These are phyloP conservation scores for Bryum argenteum DNA, from an alignment of 225 moss, liverwort and hornwort genomes.

Conservation along the genomic window DNA sequence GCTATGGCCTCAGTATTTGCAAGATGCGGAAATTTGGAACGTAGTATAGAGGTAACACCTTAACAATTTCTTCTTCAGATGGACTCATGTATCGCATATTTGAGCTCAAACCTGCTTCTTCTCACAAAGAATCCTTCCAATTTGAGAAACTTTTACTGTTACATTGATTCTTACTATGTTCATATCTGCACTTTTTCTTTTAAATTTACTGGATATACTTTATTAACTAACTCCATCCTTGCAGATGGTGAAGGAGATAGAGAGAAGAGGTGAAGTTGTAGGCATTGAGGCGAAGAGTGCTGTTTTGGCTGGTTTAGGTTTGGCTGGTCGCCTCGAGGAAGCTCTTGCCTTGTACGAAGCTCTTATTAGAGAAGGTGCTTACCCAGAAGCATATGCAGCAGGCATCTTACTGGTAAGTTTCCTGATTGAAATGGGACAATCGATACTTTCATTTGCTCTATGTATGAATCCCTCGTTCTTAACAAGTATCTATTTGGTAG, in stretches of 20 bases:
- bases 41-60: constrained; percentile 58
- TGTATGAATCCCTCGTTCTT: neutral
- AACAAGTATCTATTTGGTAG: constrained; percentile 34
- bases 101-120: neutral
- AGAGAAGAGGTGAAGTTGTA: constrained; percentile 54
- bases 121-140: neutral
- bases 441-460: constrained; percentile 4
- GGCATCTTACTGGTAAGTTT: constrained; percentile 60
- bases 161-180: neutral
- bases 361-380: constrained; percentile 49
- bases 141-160: neutral
- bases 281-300: constrained; percentile 62
- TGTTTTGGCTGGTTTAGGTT: constrained; percentile 61
- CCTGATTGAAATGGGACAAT: neutral
- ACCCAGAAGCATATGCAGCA: constrained; percentile 60
- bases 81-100: neutral
- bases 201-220: neutral
- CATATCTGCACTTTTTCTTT: constrained; percentile 1
- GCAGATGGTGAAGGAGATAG: constrained; percentile 73
- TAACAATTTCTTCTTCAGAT: neutral
- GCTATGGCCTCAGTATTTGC: constrained; percentile 67
- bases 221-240: neutral
- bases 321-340: constrained; percentile 73
- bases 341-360: constrained; percentile 58
- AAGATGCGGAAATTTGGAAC: constrained; percentile 63